Conservation (phyloP, 495 filamentous ascomycete genomes). For the Thozetella sp. region DNA sequence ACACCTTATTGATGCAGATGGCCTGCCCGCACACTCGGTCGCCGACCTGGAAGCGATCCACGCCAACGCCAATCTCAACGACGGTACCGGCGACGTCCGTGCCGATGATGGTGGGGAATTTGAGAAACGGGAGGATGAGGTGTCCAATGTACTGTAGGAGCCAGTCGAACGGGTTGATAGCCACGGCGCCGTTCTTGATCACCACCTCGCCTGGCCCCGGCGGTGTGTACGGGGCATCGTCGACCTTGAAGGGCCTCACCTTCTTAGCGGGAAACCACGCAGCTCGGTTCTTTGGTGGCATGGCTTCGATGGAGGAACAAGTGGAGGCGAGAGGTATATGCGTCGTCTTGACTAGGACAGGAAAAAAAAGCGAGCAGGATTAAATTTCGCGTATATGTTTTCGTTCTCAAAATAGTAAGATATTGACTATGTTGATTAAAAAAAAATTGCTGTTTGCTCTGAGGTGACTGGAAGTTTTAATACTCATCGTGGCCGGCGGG, state of each 20-base stretch:
- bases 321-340: too few relatives aligned
- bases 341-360: too few relatives aligned
- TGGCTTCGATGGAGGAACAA: background rate
- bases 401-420: too few relatives aligned
- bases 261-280: slow-evolving; percentile 8
- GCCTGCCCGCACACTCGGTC: slow-evolving; percentile 36
- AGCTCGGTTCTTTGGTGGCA: slow-evolving; percentile 10
- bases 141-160: slow-evolving; percentile 27
- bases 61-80: slow-evolving; percentile 34
- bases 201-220: slow-evolving; percentile 16
- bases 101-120: background rate
- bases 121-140: slow-evolving; percentile 4
- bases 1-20: slow-evolving; percentile 3
- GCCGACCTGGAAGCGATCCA: slow-evolving; percentile 40
- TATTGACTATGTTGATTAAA: too few relatives aligned
- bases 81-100: background rate
- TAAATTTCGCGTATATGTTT: too few relatives aligned
- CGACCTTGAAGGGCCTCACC: slow-evolving; percentile 11
- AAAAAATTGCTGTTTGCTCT: too few relatives aligned
- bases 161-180: slow-evolving; percentile 44
- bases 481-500: too few relatives aligned
- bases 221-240: slow-evolving; percentile 3
- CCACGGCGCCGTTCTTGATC: slow-evolving; percentile 25
- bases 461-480: too few relatives aligned
- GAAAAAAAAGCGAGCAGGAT: too few relatives aligned